phyloP scores from a whole-genome alignment of 164 flowering plant species.

The Vitis amurensis region DNA sequence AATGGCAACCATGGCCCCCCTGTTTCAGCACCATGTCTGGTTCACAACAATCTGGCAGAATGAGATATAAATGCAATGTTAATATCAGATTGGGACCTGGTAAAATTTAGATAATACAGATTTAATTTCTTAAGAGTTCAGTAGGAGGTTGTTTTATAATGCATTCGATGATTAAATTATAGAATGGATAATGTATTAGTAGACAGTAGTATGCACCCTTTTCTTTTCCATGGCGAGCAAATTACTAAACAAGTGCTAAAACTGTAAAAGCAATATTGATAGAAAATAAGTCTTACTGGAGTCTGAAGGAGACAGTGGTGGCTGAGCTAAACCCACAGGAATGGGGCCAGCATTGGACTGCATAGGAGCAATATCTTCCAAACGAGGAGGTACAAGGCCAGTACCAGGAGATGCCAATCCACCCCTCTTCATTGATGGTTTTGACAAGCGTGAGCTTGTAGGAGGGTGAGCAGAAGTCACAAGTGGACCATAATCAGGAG shows the following conservation, averaged over 20 bases:
- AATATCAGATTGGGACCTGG: neutral
- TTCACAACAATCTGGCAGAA: conserved; percentile 73
- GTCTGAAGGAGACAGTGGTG: conserved; percentile 65
- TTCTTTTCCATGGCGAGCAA: neutral
- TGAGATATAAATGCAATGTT: conserved; percentile 5
- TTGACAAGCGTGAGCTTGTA: conserved; percentile 46
- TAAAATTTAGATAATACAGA: too few relatives aligned
- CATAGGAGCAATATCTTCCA: conserved; percentile 49
- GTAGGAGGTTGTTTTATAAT: neutral
- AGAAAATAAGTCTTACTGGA: conserved; percentile 45
- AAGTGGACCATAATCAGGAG: conserved; percentile 54
- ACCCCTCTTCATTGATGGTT: conserved; percentile 47
- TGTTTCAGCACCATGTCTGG: conserved; percentile 70
- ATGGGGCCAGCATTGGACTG: conserved; percentile 34
- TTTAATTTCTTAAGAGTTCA: neutral
- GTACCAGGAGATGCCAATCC: conserved; percentile 31
- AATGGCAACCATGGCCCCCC: conserved; percentile 69
- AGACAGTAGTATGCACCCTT: too few relatives aligned
- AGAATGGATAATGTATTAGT: too few relatives aligned
- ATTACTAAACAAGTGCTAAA: neutral
- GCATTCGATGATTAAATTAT: too few relatives aligned
- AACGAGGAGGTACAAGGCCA: conserved; percentile 28
- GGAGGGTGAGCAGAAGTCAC: conserved; percentile 49
- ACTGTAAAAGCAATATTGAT: neutral
- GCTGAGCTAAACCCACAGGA: conserved; percentile 64